Evolutionary conservation across 305 asterid species (phyloP).

Genomic region (Fraxinus baroniana): DNA sequence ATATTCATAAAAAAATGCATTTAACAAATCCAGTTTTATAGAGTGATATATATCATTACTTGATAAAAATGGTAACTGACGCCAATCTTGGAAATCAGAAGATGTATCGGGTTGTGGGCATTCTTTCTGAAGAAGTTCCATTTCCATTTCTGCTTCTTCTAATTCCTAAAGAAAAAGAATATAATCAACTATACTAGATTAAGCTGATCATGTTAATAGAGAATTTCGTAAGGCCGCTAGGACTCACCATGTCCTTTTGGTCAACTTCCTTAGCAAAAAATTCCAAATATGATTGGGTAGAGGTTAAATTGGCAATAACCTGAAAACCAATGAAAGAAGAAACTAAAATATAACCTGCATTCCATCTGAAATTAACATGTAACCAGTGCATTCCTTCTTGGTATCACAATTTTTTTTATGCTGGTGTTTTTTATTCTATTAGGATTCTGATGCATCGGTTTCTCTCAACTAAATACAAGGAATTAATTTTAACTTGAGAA

Average conservation of each 20-base stretch:
- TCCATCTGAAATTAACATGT: constrained; percentile 16
- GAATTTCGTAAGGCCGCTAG: constrained; percentile 18
- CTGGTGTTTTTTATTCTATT: not conserved
- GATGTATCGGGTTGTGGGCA: constrained; percentile 43
- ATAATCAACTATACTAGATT: constrained; percentile 21
- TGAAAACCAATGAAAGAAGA: constrained; percentile 35
- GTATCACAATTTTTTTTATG: not conserved
- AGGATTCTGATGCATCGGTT: constrained; percentile 7
- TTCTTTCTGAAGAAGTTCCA: constrained; percentile 82
- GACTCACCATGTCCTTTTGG: constrained; percentile 59
- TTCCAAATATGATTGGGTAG: constrained; percentile 76
- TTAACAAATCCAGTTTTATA: constrained; percentile 13
- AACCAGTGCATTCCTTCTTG: constrained; percentile 6
- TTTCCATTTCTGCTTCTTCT: constrained; percentile 93
- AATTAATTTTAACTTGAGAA: not conserved
- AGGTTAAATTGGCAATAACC: constrained; percentile 79
- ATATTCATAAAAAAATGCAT: not conserved
- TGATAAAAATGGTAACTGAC: constrained; percentile 55
- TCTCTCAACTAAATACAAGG: not conserved
- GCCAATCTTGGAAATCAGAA: constrained; percentile 56
- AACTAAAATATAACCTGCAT: constrained; percentile 1
- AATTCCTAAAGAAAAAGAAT: constrained; percentile 53
- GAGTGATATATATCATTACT: constrained; percentile 34
- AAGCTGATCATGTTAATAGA: constrained; percentile 11
- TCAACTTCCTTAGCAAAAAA: constrained; percentile 71